These are phyloP conservation scores for Ascochyta fabae DNA, from an alignment of 2,329 filamentous ascomycete species.

Conservation along the genomic window DNA sequence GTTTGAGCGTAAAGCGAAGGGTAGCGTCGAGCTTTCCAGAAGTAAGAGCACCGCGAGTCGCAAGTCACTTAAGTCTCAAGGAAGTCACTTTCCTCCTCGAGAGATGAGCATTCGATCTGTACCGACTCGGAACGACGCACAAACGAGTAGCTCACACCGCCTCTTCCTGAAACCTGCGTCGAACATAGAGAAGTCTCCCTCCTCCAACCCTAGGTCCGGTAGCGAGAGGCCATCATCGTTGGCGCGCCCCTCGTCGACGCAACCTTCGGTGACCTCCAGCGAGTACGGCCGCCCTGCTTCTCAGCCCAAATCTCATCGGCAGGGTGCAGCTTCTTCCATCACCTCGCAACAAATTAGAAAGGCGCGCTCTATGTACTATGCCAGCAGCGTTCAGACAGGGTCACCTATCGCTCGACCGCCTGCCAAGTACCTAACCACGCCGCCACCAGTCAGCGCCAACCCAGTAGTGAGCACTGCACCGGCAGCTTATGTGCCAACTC, in stretches of 20 bases:
- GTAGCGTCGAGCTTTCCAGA: constrained; percentile 31
- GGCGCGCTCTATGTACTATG: constrained; percentile 49
- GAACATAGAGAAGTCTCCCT: constrained; percentile 30
- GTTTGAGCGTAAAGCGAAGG: constrained; percentile 19
- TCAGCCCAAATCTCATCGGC: constrained; percentile 32
- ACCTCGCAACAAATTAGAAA: constrained; percentile 48
- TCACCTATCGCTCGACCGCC: constrained; percentile 45
- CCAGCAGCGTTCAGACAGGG: constrained; percentile 47
- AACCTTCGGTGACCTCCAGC: constrained; percentile 30
- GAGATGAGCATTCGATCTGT: constrained; percentile 39
- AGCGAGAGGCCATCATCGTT: not conserved
- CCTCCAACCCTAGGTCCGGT: constrained; percentile 24
- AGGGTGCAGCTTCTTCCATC: constrained; percentile 33
- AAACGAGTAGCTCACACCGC: constrained; percentile 17
- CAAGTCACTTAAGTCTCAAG: constrained; percentile 41
- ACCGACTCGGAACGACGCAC: constrained; percentile 21
- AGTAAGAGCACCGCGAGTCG: constrained; percentile 46
- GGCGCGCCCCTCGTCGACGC: constrained; percentile 23
- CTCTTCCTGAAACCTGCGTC: constrained; percentile 19
- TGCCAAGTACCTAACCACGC: constrained; percentile 41
- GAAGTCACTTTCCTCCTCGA: constrained; percentile 47
- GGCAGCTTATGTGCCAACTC: constrained; percentile 6
- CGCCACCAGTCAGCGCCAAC: constrained; percentile 19
- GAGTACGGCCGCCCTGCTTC: constrained; percentile 37
- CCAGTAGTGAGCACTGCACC: constrained; percentile 4